Conservation (phyloP, 805 yeast species). For the Brettanomyces bruxellensis region DNA sequence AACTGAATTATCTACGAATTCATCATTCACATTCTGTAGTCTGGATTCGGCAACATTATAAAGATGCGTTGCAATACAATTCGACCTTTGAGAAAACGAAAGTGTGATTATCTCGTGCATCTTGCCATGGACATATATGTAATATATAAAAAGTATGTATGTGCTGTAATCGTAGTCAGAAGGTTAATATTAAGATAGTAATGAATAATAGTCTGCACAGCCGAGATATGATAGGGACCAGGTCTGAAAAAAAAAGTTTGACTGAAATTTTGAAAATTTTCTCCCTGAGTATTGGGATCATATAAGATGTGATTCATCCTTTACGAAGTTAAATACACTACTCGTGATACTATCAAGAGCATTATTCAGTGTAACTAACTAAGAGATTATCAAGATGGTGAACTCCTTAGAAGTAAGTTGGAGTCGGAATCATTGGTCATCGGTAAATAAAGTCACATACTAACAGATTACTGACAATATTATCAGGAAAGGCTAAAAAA, state of each 20-base stretch:
- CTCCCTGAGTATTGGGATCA: too few species aligned
- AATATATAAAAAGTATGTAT: neutral
- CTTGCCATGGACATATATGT: neutral
- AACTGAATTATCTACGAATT: neutral
- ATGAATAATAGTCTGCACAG: too few species aligned
- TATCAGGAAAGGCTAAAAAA: conserved; percentile 63
- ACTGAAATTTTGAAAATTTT: too few species aligned
- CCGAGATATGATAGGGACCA: too few species aligned
- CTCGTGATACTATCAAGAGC: too few species aligned
- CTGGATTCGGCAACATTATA: conserved; percentile 72
- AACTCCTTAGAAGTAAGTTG: conserved; percentile 11
- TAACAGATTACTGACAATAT: conserved; percentile 2
- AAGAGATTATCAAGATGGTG: conserved; percentile 5
- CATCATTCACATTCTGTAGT: conserved; percentile 27
- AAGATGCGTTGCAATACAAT: conserved; percentile 71
- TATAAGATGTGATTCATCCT: too few species aligned
- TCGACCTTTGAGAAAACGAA: conserved; percentile 64
- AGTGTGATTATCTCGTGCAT: conserved; percentile 74
- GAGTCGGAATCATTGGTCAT: too few species aligned
- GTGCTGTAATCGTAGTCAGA: too few species aligned
- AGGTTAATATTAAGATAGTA: too few species aligned
- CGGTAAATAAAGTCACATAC: neutral
- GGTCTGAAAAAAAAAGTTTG: too few species aligned
- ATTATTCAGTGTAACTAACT: too few species aligned
- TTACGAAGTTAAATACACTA: neutral